Base-by-base conservation (phyloP, 2,329 filamentous ascomycete species). In the Lecanicillium sp. region DNA sequence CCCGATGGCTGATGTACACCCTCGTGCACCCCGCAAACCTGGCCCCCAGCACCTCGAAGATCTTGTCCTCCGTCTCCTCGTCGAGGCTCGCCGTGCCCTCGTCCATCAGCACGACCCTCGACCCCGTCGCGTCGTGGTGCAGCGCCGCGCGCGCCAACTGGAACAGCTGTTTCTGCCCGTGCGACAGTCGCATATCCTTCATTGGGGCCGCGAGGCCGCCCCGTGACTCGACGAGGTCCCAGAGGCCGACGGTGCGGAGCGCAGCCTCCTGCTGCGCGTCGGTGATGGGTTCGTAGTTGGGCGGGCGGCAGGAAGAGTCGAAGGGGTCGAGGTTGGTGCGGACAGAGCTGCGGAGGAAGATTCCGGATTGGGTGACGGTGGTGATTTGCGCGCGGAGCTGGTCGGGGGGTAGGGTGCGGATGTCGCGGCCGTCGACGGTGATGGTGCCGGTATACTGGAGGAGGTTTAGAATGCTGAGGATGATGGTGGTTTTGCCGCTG, bases 161-260 rank as follows among this genome's bases (percentile, higher is more conserved):
- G 30, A 48, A 37, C 10, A 48, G 38, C 19, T 48, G 45, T 17
- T 23, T 14, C 23, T 48, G 45, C 7, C 45, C 45, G 2, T 43
- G 30, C 2, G 45, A 43, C 6, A 43, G 11, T 7, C 19, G 29
- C 38, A 48, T 29, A 7, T 29, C 32, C 20, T 36, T 35, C 37
- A 48, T 41, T 14, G 7, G 27, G 21, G 38, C 23, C 8, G 6
- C 20, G 9, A 48, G 21, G 17, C 15, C 12, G 2, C 29, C 45
- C 8, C 45, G 37, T 5, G 17, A 14, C 12, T 15, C 23, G 30
- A 41, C 23, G 4, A 48, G n/a, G 4, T 30, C 20, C 45, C 45
- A 48, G 6, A 48, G 45, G 4, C 38, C 45, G 1, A 48, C 45
- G 5, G 30, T 26, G 10, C n/a, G 21, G 5, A 48, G 24, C 1